Percentiles rank a stretch among this genome's conserved stretches.
Conservation (phyloP, 441 rosid species). For the Daphne laureola region DNA sequence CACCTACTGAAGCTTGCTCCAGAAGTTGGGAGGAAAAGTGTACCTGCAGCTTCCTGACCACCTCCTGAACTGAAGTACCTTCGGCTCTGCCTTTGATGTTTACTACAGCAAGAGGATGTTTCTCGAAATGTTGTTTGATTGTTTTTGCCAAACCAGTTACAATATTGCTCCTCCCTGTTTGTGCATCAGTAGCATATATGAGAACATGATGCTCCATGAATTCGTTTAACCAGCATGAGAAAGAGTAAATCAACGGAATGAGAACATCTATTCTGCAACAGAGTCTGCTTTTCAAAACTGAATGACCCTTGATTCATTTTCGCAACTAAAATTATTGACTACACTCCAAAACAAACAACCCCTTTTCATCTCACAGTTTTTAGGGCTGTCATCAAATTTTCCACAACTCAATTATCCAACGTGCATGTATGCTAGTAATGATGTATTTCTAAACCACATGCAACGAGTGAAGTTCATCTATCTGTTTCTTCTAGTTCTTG, state of each 20-base stretch:
- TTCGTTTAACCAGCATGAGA: constrained; percentile 10
- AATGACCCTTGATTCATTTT: too few relatives aligned
- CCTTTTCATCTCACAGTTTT: too few relatives aligned
- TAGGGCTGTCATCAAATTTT: too few relatives aligned
- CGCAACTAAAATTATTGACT: too few relatives aligned
- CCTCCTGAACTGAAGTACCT: constrained; percentile 93
- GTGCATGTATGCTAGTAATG: too few relatives aligned
- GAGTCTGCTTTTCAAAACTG: neutral
- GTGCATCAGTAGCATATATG: neutral
- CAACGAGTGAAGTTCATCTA: too few relatives aligned
- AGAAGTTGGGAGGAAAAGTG: constrained; percentile 8
- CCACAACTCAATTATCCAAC: too few relatives aligned
- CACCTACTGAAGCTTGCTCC: neutral
- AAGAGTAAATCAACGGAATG: neutral
- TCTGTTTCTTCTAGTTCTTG: too few relatives aligned
- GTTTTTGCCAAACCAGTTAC: constrained; percentile 74
- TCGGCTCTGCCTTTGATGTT: constrained; percentile 90
- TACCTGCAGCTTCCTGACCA: constrained; percentile 80
- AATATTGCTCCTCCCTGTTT: constrained; percentile 73
- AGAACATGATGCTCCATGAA: constrained; percentile 3
- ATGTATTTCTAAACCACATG: too few relatives aligned
- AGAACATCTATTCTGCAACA: constrained; percentile 5
- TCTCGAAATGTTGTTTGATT: constrained; percentile 65
- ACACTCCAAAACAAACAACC: too few relatives aligned
- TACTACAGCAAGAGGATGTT: constrained; percentile 79